Base-by-base conservation (phyloP, 345 rosid species). In the Eucalyptus grandis region DNA sequence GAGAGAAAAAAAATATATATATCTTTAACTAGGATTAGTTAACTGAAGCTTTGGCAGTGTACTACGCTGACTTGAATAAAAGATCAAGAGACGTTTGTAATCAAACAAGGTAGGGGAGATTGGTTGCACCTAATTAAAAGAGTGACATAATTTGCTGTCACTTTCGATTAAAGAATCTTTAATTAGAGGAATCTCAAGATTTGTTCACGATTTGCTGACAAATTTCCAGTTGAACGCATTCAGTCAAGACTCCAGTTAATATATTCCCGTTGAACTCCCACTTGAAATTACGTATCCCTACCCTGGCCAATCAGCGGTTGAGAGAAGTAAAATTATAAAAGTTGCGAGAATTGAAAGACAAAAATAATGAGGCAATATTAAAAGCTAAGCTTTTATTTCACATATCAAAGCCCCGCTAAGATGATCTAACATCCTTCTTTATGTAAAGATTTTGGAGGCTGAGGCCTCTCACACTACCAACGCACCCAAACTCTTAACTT, bases 151-250 rank as follows among this genome's bases (percentile, higher is more conserved):
- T 88, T 88, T 86, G 94, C 91, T 90, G 95, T 90, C 90, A 87
- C 50, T 87, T 92, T 90, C 91, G 26, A 50, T 82, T 69, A 90
- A 89, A 62, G 88, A 88, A 88, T 77, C n/a, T 90, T 49, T 27
- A 34, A n/a, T 54, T 87, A 49, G 54, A 85, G 86, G 92, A 91
- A 91, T 90, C 92, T 92, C 93, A 83, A 89, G 93, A 92, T 93
- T 90, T 91, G 90, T 88, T 49, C 56, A 88, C 17, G 92, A 93
- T 92, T 91, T 92, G 65, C 94, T 91, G 91, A 90, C 95, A 87
- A 87, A 85, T 88, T 89, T 87, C 83, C 83, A 2, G 8, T 77
- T 40, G 47, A 77, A 77, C 47, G 47, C 65, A 43, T 86, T 89
- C 83, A 40, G 47, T 77, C 83, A 77, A 77, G 83, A 77, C 83